Evolutionary conservation across 2,329 filamentous ascomycete genomes (phyloP).

Genomic region (Ilyonectria sp.): DNA sequence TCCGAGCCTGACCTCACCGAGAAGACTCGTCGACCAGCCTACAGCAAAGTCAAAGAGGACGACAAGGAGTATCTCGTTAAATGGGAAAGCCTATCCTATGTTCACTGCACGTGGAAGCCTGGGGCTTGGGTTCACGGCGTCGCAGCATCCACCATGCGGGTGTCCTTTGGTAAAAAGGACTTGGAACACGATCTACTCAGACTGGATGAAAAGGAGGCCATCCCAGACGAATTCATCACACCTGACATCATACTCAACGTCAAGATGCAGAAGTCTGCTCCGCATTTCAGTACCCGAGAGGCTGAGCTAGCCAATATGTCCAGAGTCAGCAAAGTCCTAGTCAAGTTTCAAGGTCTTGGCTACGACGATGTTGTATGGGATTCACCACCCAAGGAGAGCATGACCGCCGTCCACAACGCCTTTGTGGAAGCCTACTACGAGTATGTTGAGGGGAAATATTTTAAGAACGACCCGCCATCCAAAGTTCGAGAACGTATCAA

Average conservation of each 20-base stretch:
- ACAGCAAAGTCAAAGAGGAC: conserved; percentile 69
- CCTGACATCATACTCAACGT: conserved; percentile 92
- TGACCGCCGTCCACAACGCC: conserved; percentile 78
- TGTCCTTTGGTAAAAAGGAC: conserved; percentile 82
- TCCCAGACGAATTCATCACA: conserved; percentile 88
- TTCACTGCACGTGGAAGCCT: conserved; percentile 87
- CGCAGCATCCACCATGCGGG: conserved; percentile 74
- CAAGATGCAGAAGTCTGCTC: conserved; percentile 65
- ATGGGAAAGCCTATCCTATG: conserved; percentile 87
- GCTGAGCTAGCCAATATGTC: conserved; percentile 80
- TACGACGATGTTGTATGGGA: conserved; percentile 97
- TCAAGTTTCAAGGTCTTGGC: conserved; percentile 93
- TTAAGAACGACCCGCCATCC: conserved; percentile 68
- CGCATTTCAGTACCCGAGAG: conserved; percentile 72
- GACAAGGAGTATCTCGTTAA: conserved; percentile 95
- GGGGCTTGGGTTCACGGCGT: conserved; percentile 91
- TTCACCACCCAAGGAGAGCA: conserved; percentile 78
- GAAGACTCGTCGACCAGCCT: conserved; percentile 31
- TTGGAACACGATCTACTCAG: conserved; percentile 71
- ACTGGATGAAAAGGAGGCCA: conserved; percentile 81
- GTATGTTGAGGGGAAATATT: conserved; percentile 84
- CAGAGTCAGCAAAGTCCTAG: conserved; percentile 80
- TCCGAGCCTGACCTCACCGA: conserved; percentile 48
- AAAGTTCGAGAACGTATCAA: conserved; percentile 78
- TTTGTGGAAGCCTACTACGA: conserved; percentile 90